These are phyloP conservation scores for Boeremia lycopersici DNA, from an alignment of 2,329 filamentous ascomycete species.

Conservation along the genomic window DNA sequence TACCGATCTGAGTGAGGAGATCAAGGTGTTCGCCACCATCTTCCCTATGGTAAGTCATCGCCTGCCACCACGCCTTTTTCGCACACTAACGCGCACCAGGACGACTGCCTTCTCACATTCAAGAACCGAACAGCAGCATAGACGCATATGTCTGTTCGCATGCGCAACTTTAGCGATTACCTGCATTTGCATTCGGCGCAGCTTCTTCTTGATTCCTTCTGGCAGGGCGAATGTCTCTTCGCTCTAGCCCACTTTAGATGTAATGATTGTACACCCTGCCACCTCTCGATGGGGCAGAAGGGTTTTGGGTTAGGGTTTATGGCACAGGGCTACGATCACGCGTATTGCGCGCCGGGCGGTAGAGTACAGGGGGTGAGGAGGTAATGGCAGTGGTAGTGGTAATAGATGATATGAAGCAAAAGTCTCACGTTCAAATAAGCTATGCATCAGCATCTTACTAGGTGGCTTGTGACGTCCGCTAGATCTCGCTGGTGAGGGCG, in stretches of 20 bases:
- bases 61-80: not conserved
- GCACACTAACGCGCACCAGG: slow-evolving; percentile 58
- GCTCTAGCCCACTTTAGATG: slow-evolving; percentile 30
- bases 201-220: slow-evolving; percentile 23
- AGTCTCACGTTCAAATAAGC: slow-evolving; percentile 14
- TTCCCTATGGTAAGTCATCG: slow-evolving; percentile 81
- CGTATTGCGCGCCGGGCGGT: slow-evolving; percentile 18
- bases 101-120: slow-evolving; percentile 83
- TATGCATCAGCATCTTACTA: not conserved
- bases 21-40: slow-evolving; percentile 97
- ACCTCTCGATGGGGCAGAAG: slow-evolving; percentile 14
- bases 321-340: slow-evolving; percentile 12
- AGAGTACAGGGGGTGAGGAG: slow-evolving; percentile 10
- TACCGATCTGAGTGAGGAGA: slow-evolving; percentile 85
- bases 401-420: slow-evolving; percentile 9
- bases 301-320: slow-evolving; percentile 20
- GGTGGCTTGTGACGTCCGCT: not conserved
- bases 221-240: slow-evolving; percentile 18
- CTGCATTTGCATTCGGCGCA: slow-evolving; percentile 34
- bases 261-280: slow-evolving; percentile 36
- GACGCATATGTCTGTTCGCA: slow-evolving; percentile 19
- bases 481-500: not conserved
- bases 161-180: slow-evolving; percentile 31
- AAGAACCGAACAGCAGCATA: slow-evolving; percentile 44
- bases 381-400: slow-evolving; percentile 15